Conservation (phyloP, 495 filamentous ascomycete genomes). For the Penicillium ucsense region DNA sequence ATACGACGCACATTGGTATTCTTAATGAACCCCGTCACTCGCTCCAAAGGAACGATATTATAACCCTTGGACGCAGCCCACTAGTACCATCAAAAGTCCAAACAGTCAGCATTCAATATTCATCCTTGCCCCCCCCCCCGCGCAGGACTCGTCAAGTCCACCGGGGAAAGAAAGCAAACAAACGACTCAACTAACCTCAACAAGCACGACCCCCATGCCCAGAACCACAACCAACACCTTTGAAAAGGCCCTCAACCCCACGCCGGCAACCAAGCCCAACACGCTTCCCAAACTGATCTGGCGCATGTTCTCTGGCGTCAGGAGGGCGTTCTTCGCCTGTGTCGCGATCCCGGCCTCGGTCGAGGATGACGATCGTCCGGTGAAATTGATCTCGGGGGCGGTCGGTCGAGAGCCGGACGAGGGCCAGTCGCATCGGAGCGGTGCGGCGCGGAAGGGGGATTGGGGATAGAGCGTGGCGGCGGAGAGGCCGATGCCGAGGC, state of each 20-base stretch:
- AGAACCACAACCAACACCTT: conserved; percentile 61
- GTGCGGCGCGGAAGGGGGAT: conserved; percentile 29
- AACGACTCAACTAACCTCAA: conserved; percentile 49
- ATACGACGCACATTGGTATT: conserved; percentile 46
- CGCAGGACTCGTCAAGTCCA: background rate
- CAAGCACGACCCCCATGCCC: conserved; percentile 56
- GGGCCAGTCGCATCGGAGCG: conserved; percentile 32
- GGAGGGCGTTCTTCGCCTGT: conserved; percentile 10
- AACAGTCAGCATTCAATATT: background rate
- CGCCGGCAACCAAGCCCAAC: conserved; percentile 56
- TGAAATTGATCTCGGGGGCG: no score
- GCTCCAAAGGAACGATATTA: conserved; percentile 53
- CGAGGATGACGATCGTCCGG: no score
- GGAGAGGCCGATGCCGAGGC: conserved; percentile 29
- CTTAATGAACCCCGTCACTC: conserved; percentile 51
- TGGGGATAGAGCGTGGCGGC: conserved; percentile 22
- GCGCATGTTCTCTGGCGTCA: conserved; percentile 43
- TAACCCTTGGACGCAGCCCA: conserved; percentile 65
- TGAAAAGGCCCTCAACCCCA: conserved; percentile 67
- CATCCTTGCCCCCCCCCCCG: background rate
- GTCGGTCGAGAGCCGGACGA: conserved; percentile 13
- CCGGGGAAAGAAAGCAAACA: background rate
- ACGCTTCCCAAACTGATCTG: conserved; percentile 65
- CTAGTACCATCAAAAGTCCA: conserved; percentile 26
- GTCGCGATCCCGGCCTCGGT: conserved; percentile 3